phyloP scores from a whole-genome alignment of 2,329 filamentous ascomycete genomes.

The Malbranchea cinnamomea region DNA sequence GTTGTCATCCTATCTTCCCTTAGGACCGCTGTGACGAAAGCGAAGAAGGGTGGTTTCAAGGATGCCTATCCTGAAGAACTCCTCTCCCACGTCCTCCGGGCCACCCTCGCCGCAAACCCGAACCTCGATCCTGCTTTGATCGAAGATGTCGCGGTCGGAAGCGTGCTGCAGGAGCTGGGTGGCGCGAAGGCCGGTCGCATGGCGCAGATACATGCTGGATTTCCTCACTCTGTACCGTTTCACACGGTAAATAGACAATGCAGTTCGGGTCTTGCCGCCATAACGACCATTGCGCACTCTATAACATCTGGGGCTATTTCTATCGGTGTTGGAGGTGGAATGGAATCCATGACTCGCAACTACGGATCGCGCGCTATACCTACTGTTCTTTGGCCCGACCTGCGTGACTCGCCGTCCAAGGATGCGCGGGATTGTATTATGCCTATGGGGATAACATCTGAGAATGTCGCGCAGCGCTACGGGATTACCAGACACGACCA shows the following conservation, averaged over 20 bases:
- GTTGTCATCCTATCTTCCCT: slow-evolving; percentile 82
- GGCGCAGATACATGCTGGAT: slow-evolving; percentile 75
- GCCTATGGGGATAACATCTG: slow-evolving; percentile 81
- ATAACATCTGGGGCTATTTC: slow-evolving; percentile 62
- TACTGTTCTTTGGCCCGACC: slow-evolving; percentile 59
- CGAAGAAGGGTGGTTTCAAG: slow-evolving; percentile 69
- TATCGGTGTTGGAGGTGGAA: slow-evolving; percentile 68
- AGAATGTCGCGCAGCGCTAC: slow-evolving; percentile 74
- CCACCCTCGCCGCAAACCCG: slow-evolving; percentile 57
- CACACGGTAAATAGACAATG: slow-evolving; percentile 86
- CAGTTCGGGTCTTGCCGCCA: slow-evolving; percentile 59
- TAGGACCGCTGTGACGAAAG: slow-evolving; percentile 71
- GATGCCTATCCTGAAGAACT: slow-evolving; percentile 86
- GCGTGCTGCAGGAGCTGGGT: slow-evolving; percentile 79
- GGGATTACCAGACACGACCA: slow-evolving; percentile 60
- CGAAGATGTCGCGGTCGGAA: slow-evolving; percentile 73
- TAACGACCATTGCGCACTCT: slow-evolving; percentile 57
- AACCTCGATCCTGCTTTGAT: slow-evolving; percentile 54
- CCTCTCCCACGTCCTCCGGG: slow-evolving; percentile 47
- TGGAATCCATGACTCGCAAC: slow-evolving; percentile 93
- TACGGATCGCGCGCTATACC: slow-evolving; percentile 79
- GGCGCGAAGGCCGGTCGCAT: slow-evolving; percentile 83
- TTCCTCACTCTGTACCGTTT: slow-evolving; percentile 55
- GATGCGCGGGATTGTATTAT: slow-evolving; percentile 78
- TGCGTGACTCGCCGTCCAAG: slow-evolving; percentile 48